Base-by-base conservation (phyloP, 75 land plant genomes). In the Pinus tabuliformis region DNA sequence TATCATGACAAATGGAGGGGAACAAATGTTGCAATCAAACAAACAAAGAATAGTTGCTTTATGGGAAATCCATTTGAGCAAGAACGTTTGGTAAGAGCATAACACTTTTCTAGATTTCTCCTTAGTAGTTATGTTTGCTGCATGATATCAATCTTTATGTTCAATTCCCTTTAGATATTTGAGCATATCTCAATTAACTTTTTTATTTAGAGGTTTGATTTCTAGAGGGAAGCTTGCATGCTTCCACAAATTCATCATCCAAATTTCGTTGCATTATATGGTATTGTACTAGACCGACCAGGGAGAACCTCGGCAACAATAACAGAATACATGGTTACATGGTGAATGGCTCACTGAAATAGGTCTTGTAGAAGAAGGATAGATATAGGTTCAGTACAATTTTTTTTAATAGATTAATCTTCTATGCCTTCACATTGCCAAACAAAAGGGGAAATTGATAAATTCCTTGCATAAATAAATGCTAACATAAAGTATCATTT, bases 301-400 rank as follows among this genome's bases (percentile, higher is more conserved):
- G 97, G 93, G 18, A 90, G 95, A 6, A 90, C 99, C 45, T 76
- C 93, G 36, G 97, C 99, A 59, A 96, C 99, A 59, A 97, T 96
- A 3, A 96, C 97, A 54, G 99, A 96, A 75, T 96, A 81, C 79
- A 96, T 96, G 99, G 99, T 96, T 96, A 81, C 79, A 96, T 96
- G 99, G 99, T 96, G 66, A 96, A 96, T 91, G 99, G 99, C 52
- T 96, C 99, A 56, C 85, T 96, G 39, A 87, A 88, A 72, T 82
- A 81, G 77, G 94, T 91, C 72, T 77, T 96, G 60, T 91, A 87
- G 65, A 42, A 45, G 72, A 68, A 68, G 54, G 72, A 68, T 68
- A 68, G 49, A 45, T 68, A 68, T 45, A 68, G 72, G 72, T 68
- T 22, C 42, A 52, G 11, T 68, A 39, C 39, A n/a, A 12, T n/a